Base-by-base conservation (phyloP, 23 red algal genomes). In the Gracilaria caudata region DNA sequence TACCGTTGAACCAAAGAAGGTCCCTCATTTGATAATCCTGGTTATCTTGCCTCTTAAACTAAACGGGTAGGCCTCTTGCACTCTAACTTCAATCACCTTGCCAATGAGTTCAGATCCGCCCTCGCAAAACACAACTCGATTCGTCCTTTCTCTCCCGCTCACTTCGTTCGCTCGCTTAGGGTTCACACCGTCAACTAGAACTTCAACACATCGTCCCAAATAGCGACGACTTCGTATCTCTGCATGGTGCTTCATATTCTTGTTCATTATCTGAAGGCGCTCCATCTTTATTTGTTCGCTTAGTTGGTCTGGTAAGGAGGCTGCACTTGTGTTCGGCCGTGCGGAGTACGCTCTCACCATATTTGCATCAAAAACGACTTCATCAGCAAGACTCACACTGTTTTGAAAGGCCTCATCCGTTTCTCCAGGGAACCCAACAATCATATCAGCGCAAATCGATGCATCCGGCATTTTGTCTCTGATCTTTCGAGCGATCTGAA, bases 371-470 rank as follows among this genome's bases (percentile, higher is more conserved):
- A 98, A 90, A 10, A 84, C 81, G 6, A 98, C 66, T 46, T 90
- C 81, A 55, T 82, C 70, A 39, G 92, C 83, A 37, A 98, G 35
- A 53, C 68, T 20, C 3, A 94, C 79, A 7, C 86, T 92, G 80
- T 85, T 90, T 64, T 94, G 80, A 78, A 98, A 98, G 46, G 82
- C 91, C 28, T 78, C 95, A 41, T 98, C 92, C 8, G 85, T 92
- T 46, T 98, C 95, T 3, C 95, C 95, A 3, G 95, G 95, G 54
- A 98, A 98, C 19, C 91, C 95, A 47, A 98, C 95, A 35, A 98
- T 98, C 47, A 87, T 91, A 78, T 98, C 95, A 36, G 95, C 95
- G n/a, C 84, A 94, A 70, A 98, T 83, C 7, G 91, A 81, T 30
- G 95, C 95, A 71, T 98, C 95, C 10, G 95, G 95, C 57, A 98